Base-by-base conservation (phyloP, 352 stramenopile genomes). In the Albugo laibachii region DNA sequence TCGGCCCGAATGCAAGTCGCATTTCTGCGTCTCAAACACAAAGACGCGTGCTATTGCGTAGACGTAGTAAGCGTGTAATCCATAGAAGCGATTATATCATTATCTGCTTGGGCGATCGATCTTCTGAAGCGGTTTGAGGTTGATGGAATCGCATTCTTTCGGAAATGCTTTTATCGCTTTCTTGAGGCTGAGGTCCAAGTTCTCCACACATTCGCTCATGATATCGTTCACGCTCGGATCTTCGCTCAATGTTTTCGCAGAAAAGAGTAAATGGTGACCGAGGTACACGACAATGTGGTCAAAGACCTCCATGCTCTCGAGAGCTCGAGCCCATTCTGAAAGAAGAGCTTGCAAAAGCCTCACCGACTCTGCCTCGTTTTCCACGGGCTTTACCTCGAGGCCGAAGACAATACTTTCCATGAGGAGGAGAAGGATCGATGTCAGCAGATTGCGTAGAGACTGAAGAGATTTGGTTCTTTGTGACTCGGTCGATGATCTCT, bases 371-470 rank as follows among this genome's bases (percentile, higher is more conserved):
- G 39, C 40, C 1, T 47, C 21, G n/a, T 59, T 36, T 5, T 53
- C 44, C 52, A 72, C 45, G 49, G 42, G 39, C 50, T 71, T 21
- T n/a, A 57, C 54, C 52, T 84, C 58, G 11, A 87, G 58, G 35
- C 58, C 61, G 53, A 84, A 83, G 2, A 59, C 75, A 31, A 80
- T 52, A 48, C 71, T 78, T 48, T 87, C 75, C 13, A 63, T 66
- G 13, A 57, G 61, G 11, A 84, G 53, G 1, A 87, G 41, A 0
- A 60, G 68, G 10, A 82, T 48, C 13, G 83, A 58, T 2, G 71
- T 75, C 39, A 84, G 83, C 12, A 87, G 49, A 51, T 87, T 87
- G 20, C 64, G 65, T 69, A 71, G 84, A 21, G 71, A 36, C 55
- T 58, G 6, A 83, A 46, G 14, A 83, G 46, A 21, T 55, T 45